Conservation (phyloP, 2,329 filamentous ascomycete genomes). For the Didymella segeticola region DNA sequence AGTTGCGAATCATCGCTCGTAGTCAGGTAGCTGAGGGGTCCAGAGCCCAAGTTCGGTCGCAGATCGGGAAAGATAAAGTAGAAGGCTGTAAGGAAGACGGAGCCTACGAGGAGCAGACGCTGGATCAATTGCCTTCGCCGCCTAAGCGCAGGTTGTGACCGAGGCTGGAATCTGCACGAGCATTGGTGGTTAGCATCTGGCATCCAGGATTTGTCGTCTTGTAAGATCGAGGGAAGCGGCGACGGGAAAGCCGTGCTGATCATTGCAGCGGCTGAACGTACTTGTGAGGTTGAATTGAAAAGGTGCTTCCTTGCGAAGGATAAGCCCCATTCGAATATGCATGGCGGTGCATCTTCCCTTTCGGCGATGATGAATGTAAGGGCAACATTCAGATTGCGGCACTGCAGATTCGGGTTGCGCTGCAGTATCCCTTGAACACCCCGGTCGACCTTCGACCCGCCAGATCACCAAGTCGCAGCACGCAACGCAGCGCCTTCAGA, state of each 20-base stretch:
- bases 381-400: conserved; percentile 62
- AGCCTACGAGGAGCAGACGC: conserved; percentile 66
- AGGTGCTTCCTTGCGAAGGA: conserved; percentile 70
- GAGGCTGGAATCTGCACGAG: conserved; percentile 77
- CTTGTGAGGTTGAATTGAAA: conserved; percentile 90
- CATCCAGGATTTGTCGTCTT: conserved; percentile 24
- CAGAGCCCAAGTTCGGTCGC: conserved; percentile 65
- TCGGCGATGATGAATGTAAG: conserved; percentile 61
- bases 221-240: conserved; percentile 27
- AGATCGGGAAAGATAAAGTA: conserved; percentile 80
- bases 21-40: conserved; percentile 73
- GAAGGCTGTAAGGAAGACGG: conserved; percentile 65
- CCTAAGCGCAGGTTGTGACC: conserved; percentile 74
- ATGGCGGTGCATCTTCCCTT: conserved; percentile 84
- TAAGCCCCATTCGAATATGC: conserved; percentile 84
- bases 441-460: conserved; percentile 45
- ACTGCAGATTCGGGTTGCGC: conserved; percentile 33
- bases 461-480: conserved; percentile 34
- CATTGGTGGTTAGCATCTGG: conserved; percentile 43
- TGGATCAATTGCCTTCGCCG: conserved; percentile 75
- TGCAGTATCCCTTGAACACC: conserved; percentile 46
- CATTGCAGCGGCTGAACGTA: conserved; percentile 56
- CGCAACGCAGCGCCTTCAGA: conserved; percentile 19
- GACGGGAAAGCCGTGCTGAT: conserved; percentile 27
- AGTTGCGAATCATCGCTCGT: conserved; percentile 75